Percentiles rank a stretch among this genome's conserved stretches.
These are phyloP conservation scores for Sarcocystis neurona DNA, from an alignment of 169 alveolate species.

Conservation along the genomic window DNA sequence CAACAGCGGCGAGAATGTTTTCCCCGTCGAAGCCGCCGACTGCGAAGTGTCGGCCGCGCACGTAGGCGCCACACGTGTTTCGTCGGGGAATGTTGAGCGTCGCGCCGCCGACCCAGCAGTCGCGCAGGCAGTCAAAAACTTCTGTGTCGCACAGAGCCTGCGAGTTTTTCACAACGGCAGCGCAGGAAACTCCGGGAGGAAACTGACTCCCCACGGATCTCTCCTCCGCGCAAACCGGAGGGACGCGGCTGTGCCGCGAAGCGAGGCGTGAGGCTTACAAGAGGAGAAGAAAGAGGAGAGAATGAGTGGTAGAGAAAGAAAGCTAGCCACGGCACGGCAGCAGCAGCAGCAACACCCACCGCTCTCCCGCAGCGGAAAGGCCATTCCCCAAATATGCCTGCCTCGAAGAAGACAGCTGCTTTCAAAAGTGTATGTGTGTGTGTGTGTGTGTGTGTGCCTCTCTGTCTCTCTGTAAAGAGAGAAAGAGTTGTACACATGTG, in stretches of 20 bases:
- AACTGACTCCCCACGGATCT: neutral
- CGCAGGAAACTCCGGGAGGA: neutral
- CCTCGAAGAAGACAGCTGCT: too few species aligned
- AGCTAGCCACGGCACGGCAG: neutral
- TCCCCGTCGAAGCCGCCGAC: conserved; percentile 88
- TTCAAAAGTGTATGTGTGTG: too few species aligned
- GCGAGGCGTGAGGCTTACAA: neutral
- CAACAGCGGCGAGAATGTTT: conserved; percentile 78
- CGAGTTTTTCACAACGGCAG: neutral
- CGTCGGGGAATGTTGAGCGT: conserved; percentile 82
- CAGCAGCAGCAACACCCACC: neutral
- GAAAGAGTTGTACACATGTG: too few species aligned
- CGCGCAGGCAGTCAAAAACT: conserved; percentile 86
- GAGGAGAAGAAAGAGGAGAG: neutral
- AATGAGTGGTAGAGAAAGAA: neutral
- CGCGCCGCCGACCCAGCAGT: conserved; percentile 80
- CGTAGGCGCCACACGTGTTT: conserved; percentile 77
- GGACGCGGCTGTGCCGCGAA: too few species aligned
- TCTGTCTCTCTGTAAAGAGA: too few species aligned
- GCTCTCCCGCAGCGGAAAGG: neutral
- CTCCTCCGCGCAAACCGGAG: neutral
- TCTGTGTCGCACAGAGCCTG: conserved; percentile 89
- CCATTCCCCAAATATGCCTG: too few species aligned
- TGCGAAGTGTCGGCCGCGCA: conserved; percentile 72
- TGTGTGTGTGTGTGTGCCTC: too few species aligned